phyloP scores from a whole-genome alignment of 2,329 filamentous ascomycete species.

The Dothistroma septosporum region DNA sequence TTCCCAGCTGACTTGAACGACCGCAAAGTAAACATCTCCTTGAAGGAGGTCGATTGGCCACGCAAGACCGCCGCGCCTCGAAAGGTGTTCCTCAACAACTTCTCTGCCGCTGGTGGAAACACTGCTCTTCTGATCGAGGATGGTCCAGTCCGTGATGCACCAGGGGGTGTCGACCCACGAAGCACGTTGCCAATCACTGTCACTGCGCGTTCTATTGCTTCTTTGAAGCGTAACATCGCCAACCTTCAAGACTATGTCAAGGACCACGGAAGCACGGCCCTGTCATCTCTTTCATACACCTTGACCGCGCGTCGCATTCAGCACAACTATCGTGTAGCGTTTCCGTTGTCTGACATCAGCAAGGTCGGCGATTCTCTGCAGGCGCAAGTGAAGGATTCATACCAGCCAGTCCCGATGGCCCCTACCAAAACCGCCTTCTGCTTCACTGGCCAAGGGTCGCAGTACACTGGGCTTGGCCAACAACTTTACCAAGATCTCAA shows the following conservation, averaged over 20 bases:
- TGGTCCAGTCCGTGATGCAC: conserved; percentile 42
- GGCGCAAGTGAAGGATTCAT: conserved; percentile 47
- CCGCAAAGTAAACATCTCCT: conserved; percentile 52
- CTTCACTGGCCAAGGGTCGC: conserved; percentile 52
- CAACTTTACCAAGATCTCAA: conserved; percentile 48
- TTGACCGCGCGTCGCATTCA: conserved; percentile 52
- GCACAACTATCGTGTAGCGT: conserved; percentile 50
- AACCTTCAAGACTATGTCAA: conserved; percentile 46
- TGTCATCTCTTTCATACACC: conserved; percentile 50
- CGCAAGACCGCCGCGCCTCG: conserved; percentile 48
- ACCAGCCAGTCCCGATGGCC: conserved; percentile 52
- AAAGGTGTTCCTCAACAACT: conserved; percentile 52
- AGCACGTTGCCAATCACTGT: conserved; percentile 47
- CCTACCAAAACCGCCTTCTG: conserved; percentile 50
- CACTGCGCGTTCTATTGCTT: conserved; percentile 49
- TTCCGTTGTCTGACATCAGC: conserved; percentile 45
- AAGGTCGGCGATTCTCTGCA: conserved; percentile 46
- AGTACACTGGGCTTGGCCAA: conserved; percentile 50
- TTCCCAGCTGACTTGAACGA: conserved; percentile 52
- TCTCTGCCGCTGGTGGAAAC: conserved; percentile 53
- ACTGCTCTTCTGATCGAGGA: conserved; percentile 52
- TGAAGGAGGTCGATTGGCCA: conserved; percentile 43
- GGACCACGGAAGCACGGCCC: conserved; percentile 43
- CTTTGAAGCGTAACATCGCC: conserved; percentile 50
- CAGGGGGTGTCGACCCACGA: conserved; percentile 44